phyloP scores from a whole-genome alignment of 108 stramenopile genomes.

The Schizochytrium sp. region DNA sequence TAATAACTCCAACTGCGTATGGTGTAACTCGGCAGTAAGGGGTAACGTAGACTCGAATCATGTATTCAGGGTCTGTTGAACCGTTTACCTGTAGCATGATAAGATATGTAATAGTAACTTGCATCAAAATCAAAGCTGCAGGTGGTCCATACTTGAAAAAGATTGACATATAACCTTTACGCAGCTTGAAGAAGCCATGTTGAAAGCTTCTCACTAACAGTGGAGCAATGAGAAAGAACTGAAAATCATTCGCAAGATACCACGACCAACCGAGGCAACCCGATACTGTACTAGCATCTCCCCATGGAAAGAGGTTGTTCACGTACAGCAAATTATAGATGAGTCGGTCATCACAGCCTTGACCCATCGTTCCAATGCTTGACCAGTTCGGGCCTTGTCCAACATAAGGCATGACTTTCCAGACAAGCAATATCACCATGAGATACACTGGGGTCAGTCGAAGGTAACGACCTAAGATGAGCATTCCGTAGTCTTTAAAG shows the following conservation, averaged over 20 bases:
- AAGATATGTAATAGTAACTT: conserved; percentile 46
- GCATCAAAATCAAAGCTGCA: not conserved
- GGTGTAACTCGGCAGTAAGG: conserved; percentile 70
- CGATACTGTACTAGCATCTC: conserved; percentile 36
- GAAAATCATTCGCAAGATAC: conserved; percentile 70
- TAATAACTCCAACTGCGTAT: conserved; percentile 67
- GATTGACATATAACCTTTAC: not conserved
- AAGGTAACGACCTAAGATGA: conserved; percentile 68
- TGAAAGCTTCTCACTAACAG: not conserved
- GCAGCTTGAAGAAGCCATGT: not conserved
- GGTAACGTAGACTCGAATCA: conserved; percentile 64
- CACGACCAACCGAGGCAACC: conserved; percentile 66
- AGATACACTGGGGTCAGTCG: conserved; percentile 69
- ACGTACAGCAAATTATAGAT: conserved; percentile 71
- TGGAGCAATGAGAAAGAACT: conserved; percentile 70
- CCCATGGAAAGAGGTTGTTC: conserved; percentile 71
- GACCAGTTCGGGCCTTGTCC: conserved; percentile 69
- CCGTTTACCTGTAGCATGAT: not conserved
- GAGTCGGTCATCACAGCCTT: conserved; percentile 55
- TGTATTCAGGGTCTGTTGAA: not conserved
- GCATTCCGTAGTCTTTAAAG: conserved; percentile 57
- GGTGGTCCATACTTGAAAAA: conserved; percentile 61
- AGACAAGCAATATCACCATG: conserved; percentile 67
- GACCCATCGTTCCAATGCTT: not conserved
- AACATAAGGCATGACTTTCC: conserved; percentile 65